Base-by-base conservation (phyloP, 805 yeast genomes). In the Kuraishia cidri region DNA sequence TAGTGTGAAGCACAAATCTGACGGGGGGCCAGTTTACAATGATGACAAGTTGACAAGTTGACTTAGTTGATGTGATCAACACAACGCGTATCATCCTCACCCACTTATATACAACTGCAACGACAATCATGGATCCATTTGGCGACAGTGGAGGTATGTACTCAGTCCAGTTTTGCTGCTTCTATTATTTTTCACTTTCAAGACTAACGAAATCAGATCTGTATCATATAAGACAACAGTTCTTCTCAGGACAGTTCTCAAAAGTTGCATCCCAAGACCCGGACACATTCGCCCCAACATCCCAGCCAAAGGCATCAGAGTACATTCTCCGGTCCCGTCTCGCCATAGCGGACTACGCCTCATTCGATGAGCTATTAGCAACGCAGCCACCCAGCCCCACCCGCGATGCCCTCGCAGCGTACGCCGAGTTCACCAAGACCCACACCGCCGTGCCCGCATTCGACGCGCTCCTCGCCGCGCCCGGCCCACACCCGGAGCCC, bases 221-320 rank as follows among this genome's bases (percentile, higher is more conserved):
- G 24, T 77, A 65, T 52, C 64, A 63, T 12, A 52, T 77, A 17
- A 66, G 73, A 42, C 78, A 73, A 45, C 72, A 70, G 37, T 78
- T 74, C 56, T 77, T 69, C 52, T 70, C 80, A 9, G 75, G 77
- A 31, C 76, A 74, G 44, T 72, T 64, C 47, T 46, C 56, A n/a
- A n/a, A n/a, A n/a, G n/a, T n/a, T n/a, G n/a, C n/a, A n/a, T n/a
- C n/a, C n/a, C n/a, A n/a, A n/a, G n/a, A n/a, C n/a, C n/a, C n/a
- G n/a, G n/a, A n/a, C n/a, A n/a, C n/a, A n/a, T n/a, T n/a, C n/a
- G n/a, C 27, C 4, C 5, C 5, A n/a, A 17, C 13, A 17, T 15
- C 27, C 10, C 17, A 15, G 5, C 50, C 24, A 26, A 26, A 34
- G 33, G 33, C 33, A 42, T 24, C 28, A 32, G 36, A 33, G 23